These are phyloP conservation scores for Ophiostoma novo-ulmi DNA, from an alignment of 2,329 filamentous ascomycete species.

Conservation along the genomic window DNA sequence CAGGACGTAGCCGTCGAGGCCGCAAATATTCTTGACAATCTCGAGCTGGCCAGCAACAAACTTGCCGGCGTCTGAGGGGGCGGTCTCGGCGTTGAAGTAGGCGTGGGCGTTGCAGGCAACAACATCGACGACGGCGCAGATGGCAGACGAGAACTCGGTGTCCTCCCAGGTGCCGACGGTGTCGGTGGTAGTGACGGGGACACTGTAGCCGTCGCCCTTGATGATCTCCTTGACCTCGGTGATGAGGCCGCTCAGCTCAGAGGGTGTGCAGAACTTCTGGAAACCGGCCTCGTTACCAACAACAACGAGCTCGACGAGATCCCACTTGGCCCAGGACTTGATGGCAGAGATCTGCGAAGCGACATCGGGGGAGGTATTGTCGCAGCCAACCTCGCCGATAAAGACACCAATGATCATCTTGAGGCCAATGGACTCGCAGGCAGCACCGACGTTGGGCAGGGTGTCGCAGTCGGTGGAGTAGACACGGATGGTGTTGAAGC, in stretches of 20 bases:
- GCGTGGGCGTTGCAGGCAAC: constrained; percentile 85
- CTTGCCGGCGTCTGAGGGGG: constrained; percentile 61
- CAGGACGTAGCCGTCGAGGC: constrained; percentile 70
- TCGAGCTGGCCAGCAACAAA: constrained; percentile 74
- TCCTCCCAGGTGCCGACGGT: constrained; percentile 73
- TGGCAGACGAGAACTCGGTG: constrained; percentile 47
- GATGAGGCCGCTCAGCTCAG: constrained; percentile 67
- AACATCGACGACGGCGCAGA: constrained; percentile 73
- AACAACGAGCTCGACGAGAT: constrained; percentile 71
- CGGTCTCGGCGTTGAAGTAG: constrained; percentile 76
- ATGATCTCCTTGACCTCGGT: constrained; percentile 59
- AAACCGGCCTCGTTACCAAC: constrained; percentile 89
- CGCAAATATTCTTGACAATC: constrained; percentile 65
- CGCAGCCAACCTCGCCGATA: constrained; percentile 62
- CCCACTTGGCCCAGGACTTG: constrained; percentile 66
- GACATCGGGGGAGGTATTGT: constrained; percentile 55
- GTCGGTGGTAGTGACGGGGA: constrained; percentile 78
- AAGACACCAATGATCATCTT: constrained; percentile 85
- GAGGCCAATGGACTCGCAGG: constrained; percentile 61
- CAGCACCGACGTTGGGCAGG: constrained; percentile 67
- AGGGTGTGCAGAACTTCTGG: constrained; percentile 61
- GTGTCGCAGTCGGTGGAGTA: constrained; percentile 91
- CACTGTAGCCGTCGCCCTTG: constrained; percentile 60
- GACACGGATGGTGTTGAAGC: constrained; percentile 69
- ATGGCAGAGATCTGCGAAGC: constrained; percentile 70